Evolutionary conservation across 1,284 basidiomycete genomes (phyloP), one percentile per base, ranked within the genome.

Genomic region (Puccinia triticina): DNA sequence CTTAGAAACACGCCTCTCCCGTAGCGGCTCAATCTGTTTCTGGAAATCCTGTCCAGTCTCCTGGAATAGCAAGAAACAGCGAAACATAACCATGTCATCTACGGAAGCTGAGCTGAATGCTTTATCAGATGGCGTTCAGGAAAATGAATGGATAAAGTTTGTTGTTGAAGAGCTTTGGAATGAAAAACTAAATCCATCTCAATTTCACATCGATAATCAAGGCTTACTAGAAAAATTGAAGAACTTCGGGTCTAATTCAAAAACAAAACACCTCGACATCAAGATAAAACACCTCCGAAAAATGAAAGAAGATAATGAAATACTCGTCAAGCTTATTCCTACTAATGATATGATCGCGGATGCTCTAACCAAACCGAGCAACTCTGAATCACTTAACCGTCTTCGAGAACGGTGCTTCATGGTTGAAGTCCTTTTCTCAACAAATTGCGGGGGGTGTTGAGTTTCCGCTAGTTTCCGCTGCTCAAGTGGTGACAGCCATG

Each of bases 11-110:
- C 5, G 32, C 2, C 18, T 67, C 1, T 67, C 2, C 18, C 10
- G 21, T 12, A 37, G 64, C 23, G 64, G 64, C 18, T 67, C 34
- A 14, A 67, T 67, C 5, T 67, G 32, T 29, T 67, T 40, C 21
- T 67, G 64, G 64, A 40, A 67, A 40, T 1, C 12, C 7, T 67
- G 12, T 37, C 64, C 64, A 37, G 21, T 67, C 14, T 32, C 64
- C n/a, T 67, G 64, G 64, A 67, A 67, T 18, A 67, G 64, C 34
- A 67, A 40, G n/a, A 67, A 37, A 40, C 64, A 67, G 18, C 16
- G 40, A 2, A 40, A 43, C 64, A 67, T 67, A 3, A 67, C 64
- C 34, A 7, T 67, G 7, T 40, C 34, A 21, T 43, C 40, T 7
- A 43, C 7, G 7, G 12, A 43, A 12, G 40, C 40, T 12, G 12